These are phyloP conservation scores for Candida mattraensis DNA, from an alignment of 805 yeast species.

Conservation along the genomic window DNA sequence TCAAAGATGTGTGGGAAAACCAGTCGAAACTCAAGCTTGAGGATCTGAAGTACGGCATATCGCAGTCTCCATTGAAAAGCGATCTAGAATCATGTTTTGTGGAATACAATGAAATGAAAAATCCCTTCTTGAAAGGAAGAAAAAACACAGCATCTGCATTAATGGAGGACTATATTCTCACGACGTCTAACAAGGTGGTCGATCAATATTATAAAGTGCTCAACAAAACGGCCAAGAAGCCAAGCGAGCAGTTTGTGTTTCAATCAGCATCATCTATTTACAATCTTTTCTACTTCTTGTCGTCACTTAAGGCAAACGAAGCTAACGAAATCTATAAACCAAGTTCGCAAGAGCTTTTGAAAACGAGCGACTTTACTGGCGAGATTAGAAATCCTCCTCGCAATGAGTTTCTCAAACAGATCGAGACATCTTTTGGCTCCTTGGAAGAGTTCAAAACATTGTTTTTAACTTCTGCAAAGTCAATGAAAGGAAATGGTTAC, in stretches of 20 bases:
- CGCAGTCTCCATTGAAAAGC: conserved; percentile 30
- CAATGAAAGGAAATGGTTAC: conserved; percentile 85
- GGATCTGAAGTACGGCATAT: conserved; percentile 40
- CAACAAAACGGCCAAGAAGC: conserved; percentile 43
- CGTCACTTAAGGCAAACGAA: conserved; percentile 37
- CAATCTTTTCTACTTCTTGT: conserved; percentile 49
- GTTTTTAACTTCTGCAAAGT: conserved; percentile 63
- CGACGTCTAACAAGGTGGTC: conserved; percentile 27
- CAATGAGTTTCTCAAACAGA: conserved; percentile 42
- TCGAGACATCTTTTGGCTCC: conserved; percentile 69
- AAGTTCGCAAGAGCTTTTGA: conserved; percentile 37
- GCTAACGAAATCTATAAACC: conserved; percentile 25
- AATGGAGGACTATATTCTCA: conserved; percentile 20
- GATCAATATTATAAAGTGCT: conserved; percentile 38
- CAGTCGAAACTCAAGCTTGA: conserved; percentile 41
- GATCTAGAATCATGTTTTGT: conserved; percentile 28
- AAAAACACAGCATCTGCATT: conserved; percentile 15
- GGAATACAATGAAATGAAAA: conserved; percentile 13
- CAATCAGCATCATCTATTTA: conserved; percentile 47
- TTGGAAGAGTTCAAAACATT: conserved; percentile 72
- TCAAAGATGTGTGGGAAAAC: conserved; percentile 51
- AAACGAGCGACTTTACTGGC: conserved; percentile 32
- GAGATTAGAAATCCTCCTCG: conserved; percentile 27
- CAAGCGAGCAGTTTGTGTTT: conserved; percentile 44
- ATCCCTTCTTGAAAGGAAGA: conserved; percentile 21